Conservation (phyloP, 176 grass and related monocot genomes). For the Urochloa ruziziensis region DNA sequence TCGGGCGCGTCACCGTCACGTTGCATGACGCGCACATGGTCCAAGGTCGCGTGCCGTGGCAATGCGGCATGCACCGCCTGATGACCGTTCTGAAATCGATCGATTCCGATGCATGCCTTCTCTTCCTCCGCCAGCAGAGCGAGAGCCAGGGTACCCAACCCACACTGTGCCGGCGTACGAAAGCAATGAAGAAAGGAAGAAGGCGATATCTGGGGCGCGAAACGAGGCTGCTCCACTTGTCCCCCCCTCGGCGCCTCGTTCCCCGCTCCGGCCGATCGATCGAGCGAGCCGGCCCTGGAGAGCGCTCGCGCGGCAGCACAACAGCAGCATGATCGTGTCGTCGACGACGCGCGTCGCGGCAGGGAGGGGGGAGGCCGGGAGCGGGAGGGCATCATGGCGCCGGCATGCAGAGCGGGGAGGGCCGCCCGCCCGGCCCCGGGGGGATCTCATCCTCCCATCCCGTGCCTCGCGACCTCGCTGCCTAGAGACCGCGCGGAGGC, state of each 20-base stretch:
- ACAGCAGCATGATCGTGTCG: slow-evolving; percentile 64
- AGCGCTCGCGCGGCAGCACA: not conserved
- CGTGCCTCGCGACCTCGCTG: not conserved
- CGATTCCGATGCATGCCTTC: not conserved
- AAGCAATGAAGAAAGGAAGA: not conserved
- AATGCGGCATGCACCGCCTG: not conserved
- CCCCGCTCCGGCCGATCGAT: not conserved
- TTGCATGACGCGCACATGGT: slow-evolving; percentile 50
- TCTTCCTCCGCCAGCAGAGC: too few species aligned
- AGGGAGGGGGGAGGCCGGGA: not conserved
- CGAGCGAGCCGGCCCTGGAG: not conserved
- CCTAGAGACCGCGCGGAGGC: not conserved
- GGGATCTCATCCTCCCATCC: slow-evolving; percentile 30
- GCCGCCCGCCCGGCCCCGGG: not conserved
- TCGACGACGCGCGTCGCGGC: slow-evolving; percentile 31
- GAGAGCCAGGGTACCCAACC: too few species aligned
- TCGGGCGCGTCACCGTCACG: slow-evolving; percentile 8
- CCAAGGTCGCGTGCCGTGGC: slow-evolving; percentile 10
- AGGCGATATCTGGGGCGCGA: slow-evolving; percentile 18
- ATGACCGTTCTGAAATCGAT: not conserved
- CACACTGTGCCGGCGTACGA: slow-evolving; percentile 22
- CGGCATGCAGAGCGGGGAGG: slow-evolving; percentile 2
- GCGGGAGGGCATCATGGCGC: slow-evolving; percentile 46
- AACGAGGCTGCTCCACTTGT: slow-evolving; percentile 43
- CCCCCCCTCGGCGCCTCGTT: slow-evolving; percentile 31